Percentiles rank a stretch among this genome's conserved stretches.
Evolutionary conservation across 345 rosid genomes (phyloP).

Genomic region (Eucalyptus paniculata): DNA sequence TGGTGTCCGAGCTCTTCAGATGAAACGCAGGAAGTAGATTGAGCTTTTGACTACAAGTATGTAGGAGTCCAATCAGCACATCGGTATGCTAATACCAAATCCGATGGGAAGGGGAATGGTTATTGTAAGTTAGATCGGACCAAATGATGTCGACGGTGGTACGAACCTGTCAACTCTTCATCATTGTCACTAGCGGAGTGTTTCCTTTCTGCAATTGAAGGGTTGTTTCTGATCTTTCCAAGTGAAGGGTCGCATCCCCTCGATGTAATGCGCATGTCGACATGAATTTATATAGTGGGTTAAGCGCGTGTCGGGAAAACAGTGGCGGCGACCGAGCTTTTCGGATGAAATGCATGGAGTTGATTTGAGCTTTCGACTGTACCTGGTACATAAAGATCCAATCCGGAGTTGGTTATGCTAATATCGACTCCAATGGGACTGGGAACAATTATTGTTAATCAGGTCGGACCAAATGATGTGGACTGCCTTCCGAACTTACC

Average conservation of each 20-base stretch:
- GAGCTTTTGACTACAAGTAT: neutral
- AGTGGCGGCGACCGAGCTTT: neutral
- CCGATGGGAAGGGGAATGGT: no score
- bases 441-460: no score
- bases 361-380: neutral
- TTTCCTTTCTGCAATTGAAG: neutral
- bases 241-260: neutral
- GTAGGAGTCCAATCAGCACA: neutral
- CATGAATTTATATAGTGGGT: neutral
- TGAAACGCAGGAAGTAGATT: neutral
- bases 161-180: neutral
- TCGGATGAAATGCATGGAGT: neutral
- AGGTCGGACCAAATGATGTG: neutral
- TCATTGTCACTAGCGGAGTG: neutral
- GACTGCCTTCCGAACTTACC: neutral
- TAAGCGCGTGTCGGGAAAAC: neutral
- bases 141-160: neutral
- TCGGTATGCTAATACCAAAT: neutral
- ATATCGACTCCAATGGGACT: no score
- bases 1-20: neutral
- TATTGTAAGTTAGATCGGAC: neutral
- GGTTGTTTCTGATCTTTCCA: neutral
- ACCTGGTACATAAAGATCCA: neutral
- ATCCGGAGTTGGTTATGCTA: no score
- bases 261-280: neutral